phyloP scores from a whole-genome alignment of 2,329 filamentous ascomycete species.

The Cladophialophora carrionii region DNA sequence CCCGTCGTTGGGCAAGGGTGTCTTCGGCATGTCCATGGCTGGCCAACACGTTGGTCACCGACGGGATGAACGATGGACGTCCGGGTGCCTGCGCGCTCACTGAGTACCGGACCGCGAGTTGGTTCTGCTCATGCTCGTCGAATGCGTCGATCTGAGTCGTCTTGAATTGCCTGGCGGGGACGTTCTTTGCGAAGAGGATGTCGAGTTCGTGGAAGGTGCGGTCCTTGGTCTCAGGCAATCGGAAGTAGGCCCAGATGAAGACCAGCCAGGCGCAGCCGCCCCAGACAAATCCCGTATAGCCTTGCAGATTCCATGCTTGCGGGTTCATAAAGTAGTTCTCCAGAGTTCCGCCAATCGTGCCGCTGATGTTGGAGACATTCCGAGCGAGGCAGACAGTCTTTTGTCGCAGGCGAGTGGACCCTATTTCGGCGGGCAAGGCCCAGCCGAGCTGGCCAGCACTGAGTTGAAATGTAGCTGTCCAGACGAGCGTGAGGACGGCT shows the following conservation, averaged over 20 bases:
- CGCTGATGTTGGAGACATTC: constrained; percentile 51
- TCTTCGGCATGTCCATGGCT: constrained; percentile 24
- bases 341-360: constrained; percentile 49
- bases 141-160: constrained; percentile 29
- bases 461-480: constrained; percentile 59
- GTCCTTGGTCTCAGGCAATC: constrained; percentile 41
- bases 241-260: constrained; percentile 41
- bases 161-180: constrained; percentile 27
- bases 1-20: constrained; percentile 23
- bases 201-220: constrained; percentile 31
- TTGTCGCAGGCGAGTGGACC: constrained; percentile 57
- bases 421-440: constrained; percentile 57
- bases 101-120: constrained; percentile 20
- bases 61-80: constrained; percentile 25
- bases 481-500: constrained; percentile 57
- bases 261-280: constrained; percentile 48
- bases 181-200: constrained; percentile 30
- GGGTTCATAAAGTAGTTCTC: constrained; percentile 40
- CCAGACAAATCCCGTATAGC: constrained; percentile 47
- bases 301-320: constrained; percentile 45
- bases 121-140: constrained; percentile 27
- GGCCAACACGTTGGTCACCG: constrained; percentile 20
- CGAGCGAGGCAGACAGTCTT: constrained; percentile 60
- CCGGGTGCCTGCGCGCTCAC: constrained; percentile 6
- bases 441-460: constrained; percentile 60